Evolutionary conservation across 345 rosid genomes (phyloP).

Genomic region (Aquilaria yunnanensis): DNA sequence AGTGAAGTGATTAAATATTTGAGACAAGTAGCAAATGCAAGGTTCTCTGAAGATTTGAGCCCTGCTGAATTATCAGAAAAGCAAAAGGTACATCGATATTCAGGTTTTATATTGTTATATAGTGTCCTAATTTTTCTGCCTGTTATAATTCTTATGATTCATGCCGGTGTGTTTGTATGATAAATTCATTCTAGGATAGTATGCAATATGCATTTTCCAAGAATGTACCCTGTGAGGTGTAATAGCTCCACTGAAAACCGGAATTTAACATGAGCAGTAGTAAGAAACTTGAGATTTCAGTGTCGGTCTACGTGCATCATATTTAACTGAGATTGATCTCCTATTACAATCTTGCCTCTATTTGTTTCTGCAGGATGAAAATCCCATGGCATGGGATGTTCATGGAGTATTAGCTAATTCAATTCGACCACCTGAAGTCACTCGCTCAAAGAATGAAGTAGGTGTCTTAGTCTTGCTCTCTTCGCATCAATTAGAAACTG

Average conservation of each 20-base stretch:
- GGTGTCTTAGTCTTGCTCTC: constrained; percentile 15
- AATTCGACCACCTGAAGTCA: constrained; percentile 33
- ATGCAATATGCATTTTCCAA: neutral
- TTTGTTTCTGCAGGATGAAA: constrained; percentile 42
- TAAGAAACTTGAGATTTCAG: no score
- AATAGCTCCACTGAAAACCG: no score
- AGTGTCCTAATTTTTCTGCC: no score
- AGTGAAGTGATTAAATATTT: constrained; percentile 56
- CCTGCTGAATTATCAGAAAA: constrained; percentile 23
- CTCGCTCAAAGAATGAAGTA: constrained; percentile 58
- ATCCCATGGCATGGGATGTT: constrained; percentile 30
- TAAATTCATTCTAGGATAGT: neutral
- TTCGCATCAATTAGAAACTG: neutral
- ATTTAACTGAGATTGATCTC: no score
- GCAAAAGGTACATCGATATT: constrained; percentile 29
- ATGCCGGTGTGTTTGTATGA: no score
- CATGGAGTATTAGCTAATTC: constrained; percentile 32
- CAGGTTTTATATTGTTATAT: no score
- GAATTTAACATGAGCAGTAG: no score
- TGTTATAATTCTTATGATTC: neutral
- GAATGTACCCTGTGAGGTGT: no score
- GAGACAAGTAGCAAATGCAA: constrained; percentile 57
- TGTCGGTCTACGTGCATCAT: no score
- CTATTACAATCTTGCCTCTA: constrained; percentile 1
- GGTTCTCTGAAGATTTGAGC: constrained; percentile 38